Conservation (phyloP, 495 filamentous ascomycete species). For the Astrothelium macrocarpum region DNA sequence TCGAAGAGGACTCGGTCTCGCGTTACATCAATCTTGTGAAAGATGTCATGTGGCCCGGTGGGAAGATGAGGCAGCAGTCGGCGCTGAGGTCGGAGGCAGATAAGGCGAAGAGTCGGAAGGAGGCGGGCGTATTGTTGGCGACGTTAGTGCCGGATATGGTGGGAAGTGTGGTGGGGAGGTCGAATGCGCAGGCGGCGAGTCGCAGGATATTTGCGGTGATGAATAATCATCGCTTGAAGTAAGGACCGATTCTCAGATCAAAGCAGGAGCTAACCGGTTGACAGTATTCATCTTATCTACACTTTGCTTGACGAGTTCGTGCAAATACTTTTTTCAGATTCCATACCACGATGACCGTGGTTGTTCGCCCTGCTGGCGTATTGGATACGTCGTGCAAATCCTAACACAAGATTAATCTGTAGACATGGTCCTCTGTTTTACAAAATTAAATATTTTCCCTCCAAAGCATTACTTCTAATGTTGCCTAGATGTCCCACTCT, state of each 20-base stretch:
- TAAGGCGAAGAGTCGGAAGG: conserved; percentile 42
- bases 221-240: conserved; percentile 37
- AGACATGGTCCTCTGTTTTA: too few species aligned
- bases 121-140: conserved; percentile 32
- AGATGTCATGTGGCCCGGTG: conserved; percentile 73
- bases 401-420: not conserved
- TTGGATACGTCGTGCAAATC: not conserved
- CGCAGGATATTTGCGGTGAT: conserved; percentile 29
- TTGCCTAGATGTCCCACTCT: too few species aligned
- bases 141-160: conserved; percentile 42
- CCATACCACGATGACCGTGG: not conserved
- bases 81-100: conserved; percentile 38
- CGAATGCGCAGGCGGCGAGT: conserved; percentile 31
- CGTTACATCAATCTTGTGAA: conserved; percentile 61
- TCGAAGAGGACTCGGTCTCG: conserved; percentile 69
- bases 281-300: conserved; percentile 32
- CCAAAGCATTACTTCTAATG: not conserved
- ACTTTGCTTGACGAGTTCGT: conserved; percentile 33
- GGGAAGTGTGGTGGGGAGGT: conserved; percentile 35
- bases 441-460: not conserved
- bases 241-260: conserved; percentile 12
- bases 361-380: not conserved
- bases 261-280: conserved; percentile 1
- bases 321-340: conserved; percentile 28
- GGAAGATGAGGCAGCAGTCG: conserved; percentile 34